Evolutionary conservation across 2,329 filamentous ascomycete species (phyloP), one percentile per base, ranked within the genome.

Genomic region (Epichloe gansuensis): DNA sequence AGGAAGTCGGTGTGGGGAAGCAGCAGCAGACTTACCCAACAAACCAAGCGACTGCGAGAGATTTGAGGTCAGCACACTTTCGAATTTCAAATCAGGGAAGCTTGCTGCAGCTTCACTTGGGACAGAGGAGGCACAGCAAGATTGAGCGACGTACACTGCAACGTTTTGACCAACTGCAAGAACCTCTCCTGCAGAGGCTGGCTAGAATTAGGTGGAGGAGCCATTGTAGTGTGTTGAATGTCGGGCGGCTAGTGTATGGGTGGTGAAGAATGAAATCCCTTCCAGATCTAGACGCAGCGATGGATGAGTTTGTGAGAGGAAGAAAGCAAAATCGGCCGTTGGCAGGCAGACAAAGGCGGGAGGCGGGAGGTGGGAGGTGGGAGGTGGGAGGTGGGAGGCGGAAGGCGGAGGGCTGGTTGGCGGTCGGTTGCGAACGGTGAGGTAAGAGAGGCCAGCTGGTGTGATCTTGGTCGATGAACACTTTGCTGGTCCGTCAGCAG

Each of bases 111-210:
- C 41, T 37, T 43, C 11, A 4, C 12, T 28, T 4, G 28, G 21
- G 25, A 11, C 11, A 39, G 21, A 21, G 11, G 11, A 38, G 21
- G 13, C 17, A 51, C 9, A 31, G 41, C 13, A 45, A 25, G 31
- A 45, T 48, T 25, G 17, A 21, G 25, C 67, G 67, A 82, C 74
- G 69, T 82, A 86, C 91, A 98, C 76, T 97, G 93, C 61, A 97
- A 77, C 46, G 91, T 97, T 70, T 95, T 83, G 60, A 85, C 90
- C 61, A 97, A 78, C 61, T 80, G 76, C 63, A 88, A 71, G 55
- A 95, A 73, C 65, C 90, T 81, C 74, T 93, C 83, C 65, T 75
- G 72, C 63, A 93, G 75, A 67, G 88, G 83, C 69, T 86, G 70
- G 61, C 73, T 78, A 54, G 85, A 73, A 54, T 84, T 74, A 59